phyloP scores from a whole-genome alignment of 2,329 filamentous ascomycete species.

The Aspergillus vadensis region DNA sequence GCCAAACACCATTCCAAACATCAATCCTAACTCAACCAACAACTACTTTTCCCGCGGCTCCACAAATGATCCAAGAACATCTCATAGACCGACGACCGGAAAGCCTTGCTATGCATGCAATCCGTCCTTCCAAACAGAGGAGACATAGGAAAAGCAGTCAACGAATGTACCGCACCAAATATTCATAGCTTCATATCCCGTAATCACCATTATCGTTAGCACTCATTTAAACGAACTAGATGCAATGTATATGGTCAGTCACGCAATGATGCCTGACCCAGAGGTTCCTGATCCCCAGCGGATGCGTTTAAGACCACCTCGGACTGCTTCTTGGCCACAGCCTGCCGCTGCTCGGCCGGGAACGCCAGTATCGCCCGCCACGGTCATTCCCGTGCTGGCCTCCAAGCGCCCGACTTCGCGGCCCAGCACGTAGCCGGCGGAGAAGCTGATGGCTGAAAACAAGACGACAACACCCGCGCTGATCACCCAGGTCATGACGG shows the following conservation, averaged over 20 bases:
- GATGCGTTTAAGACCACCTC: conserved; percentile 45
- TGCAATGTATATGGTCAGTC: conserved; percentile 8
- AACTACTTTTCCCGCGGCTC: not conserved
- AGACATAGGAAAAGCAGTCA: not conserved
- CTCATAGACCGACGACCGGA: not conserved
- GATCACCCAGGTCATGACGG: conserved; percentile 66
- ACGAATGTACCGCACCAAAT: not conserved
- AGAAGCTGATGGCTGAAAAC: conserved; percentile 65
- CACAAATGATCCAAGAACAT: not conserved
- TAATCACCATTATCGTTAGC: not conserved
- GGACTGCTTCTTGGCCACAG: conserved; percentile 51
- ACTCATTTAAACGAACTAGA: not conserved
- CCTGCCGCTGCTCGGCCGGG: conserved; percentile 37
- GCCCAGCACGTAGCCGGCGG: conserved; percentile 64
- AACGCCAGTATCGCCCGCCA: conserved; percentile 31
- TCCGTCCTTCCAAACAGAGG: not conserved
- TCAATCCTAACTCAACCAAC: not conserved
- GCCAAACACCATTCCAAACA: not conserved
- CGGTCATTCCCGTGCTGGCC: conserved; percentile 35
- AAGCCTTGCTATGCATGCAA: not conserved
- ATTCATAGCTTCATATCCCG: not conserved
- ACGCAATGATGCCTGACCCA: conserved; percentile 42
- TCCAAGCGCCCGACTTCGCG: conserved; percentile 60
- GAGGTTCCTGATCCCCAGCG: conserved; percentile 45
- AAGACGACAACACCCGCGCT: conserved; percentile 66